Base-by-base conservation (phyloP, 2,329 filamentous ascomycete genomes). In the Thielaviopsis punctulata region DNA sequence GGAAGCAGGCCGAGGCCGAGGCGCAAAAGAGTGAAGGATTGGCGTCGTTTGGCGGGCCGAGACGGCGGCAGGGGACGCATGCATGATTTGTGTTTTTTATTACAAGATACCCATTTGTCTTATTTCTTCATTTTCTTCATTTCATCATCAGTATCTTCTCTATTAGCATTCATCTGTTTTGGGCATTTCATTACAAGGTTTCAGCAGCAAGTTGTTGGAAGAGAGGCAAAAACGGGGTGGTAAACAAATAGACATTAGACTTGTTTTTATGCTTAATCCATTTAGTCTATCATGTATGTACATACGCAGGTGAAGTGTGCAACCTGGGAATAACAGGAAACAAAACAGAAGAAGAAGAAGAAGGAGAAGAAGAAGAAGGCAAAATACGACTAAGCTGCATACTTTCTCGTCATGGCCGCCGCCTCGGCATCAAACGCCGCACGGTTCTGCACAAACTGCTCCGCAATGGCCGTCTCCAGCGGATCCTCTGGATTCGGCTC, bases 401-500 rank as follows among this genome's bases (percentile, higher is more conserved):
- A 25, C 19, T 48, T 39, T 18, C 58, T 59, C 24, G 45, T 55
- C 52, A 57, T 57, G 2, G 58, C 53, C 6, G 65, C 63, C 48
- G 72, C 73, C 24, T 56, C 57, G 10, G 65, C 65, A 18, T 89
- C 80, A 62, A 85, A 95, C 58, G 73, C 75, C 48, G 70, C 67
- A 44, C 75, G 71, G 60, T 89, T 77, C 57, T 73, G 75, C 64
- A 79, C 79, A 67, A 77, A 95, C 71, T 93, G 82, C 56, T 94
- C 85, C 21, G 87, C 89, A 63, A 95, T 93, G 57, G 81, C 74
- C 2, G 80, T 72, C 73, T 95, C 89, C 58, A 95, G 83, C 24
- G 89, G 85, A 67, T 95, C 89, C 61, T 94, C 88, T 6, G 86
- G 81, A 71, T 88, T 85, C 1, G 89, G 89, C 68, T 89, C 84